Percentiles rank a stretch among this genome's conserved stretches.
These are phyloP conservation scores for Didymella arachidicola DNA, from an alignment of 2,329 filamentous ascomycete species.

Conservation along the genomic window DNA sequence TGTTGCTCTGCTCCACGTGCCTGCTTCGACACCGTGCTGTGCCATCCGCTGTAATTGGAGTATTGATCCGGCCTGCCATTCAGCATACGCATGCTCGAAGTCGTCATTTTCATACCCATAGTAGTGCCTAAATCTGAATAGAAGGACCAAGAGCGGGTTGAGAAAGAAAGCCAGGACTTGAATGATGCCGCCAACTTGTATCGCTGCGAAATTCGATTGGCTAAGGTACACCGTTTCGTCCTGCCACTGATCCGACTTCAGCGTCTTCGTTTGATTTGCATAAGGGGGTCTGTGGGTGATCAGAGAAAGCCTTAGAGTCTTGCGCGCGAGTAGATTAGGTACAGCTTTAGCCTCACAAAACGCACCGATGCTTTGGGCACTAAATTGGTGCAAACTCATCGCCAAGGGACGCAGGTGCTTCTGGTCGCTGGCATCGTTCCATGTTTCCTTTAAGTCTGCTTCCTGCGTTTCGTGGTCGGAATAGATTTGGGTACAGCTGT, in stretches of 20 bases:
- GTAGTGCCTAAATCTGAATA: background rate
- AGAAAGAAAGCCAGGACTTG: background rate
- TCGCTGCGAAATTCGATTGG: background rate
- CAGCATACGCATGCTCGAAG: background rate
- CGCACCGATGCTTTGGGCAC: background rate
- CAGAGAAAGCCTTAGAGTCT: background rate
- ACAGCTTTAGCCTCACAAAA: background rate
- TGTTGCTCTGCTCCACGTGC: background rate
- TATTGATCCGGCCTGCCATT: background rate
- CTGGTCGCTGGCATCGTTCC: background rate
- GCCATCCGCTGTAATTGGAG: background rate
- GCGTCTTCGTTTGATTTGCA: background rate
- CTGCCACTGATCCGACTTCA: background rate
- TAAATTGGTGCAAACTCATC: background rate
- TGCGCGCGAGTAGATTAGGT: background rate
- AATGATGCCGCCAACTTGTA: background rate
- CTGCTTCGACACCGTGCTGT: background rate
- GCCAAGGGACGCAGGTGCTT: background rate
- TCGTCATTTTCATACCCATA: background rate
- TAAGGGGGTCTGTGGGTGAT: background rate
- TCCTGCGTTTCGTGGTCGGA: background rate
- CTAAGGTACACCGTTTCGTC: background rate
- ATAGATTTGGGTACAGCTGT: background rate
- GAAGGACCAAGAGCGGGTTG: background rate
- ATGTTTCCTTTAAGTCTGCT: background rate